These are phyloP conservation scores for Colletotrichum karsti DNA, from an alignment of 2,329 filamentous ascomycete genomes.

Conservation along the genomic window DNA sequence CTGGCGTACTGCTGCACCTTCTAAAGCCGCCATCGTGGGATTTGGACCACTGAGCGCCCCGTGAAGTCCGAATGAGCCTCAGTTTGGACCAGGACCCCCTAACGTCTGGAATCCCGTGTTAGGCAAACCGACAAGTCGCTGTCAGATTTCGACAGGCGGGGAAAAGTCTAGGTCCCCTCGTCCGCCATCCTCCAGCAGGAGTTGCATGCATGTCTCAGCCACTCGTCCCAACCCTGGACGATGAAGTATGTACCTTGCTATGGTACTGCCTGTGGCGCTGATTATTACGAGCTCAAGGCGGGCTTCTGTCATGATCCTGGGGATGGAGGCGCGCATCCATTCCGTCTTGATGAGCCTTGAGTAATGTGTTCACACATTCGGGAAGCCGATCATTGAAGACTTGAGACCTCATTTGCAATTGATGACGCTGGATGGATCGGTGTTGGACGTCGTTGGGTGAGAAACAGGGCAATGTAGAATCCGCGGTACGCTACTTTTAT, in stretches of 20 bases:
- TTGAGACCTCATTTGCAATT: not conserved
- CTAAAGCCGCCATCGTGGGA: not conserved
- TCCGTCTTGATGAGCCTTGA: not conserved
- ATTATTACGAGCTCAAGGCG: not conserved
- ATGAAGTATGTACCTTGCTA: not conserved
- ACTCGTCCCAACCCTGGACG: not conserved
- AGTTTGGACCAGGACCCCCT: not conserved
- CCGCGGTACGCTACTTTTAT: not conserved
- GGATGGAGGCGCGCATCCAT: not conserved
- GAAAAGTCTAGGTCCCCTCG: not conserved
- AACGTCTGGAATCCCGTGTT: conserved; percentile 8
- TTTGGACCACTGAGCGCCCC: not conserved
- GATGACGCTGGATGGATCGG: not conserved
- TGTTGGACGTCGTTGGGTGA: not conserved
- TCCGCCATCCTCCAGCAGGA: not conserved
- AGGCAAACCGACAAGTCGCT: conserved; percentile 17
- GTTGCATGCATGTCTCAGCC: conserved; percentile 12
- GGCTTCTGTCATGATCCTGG: not conserved
- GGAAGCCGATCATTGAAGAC: not conserved
- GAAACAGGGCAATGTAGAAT: not conserved
- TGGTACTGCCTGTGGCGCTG: not conserved
- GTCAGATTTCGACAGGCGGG: conserved; percentile 9
- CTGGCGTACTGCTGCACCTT: not conserved
- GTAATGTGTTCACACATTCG: not conserved
- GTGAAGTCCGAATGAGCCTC: conserved; percentile 1